These are phyloP conservation scores for Castanea mollissima DNA, from an alignment of 306 rosid genomes.

Conservation along the genomic window DNA sequence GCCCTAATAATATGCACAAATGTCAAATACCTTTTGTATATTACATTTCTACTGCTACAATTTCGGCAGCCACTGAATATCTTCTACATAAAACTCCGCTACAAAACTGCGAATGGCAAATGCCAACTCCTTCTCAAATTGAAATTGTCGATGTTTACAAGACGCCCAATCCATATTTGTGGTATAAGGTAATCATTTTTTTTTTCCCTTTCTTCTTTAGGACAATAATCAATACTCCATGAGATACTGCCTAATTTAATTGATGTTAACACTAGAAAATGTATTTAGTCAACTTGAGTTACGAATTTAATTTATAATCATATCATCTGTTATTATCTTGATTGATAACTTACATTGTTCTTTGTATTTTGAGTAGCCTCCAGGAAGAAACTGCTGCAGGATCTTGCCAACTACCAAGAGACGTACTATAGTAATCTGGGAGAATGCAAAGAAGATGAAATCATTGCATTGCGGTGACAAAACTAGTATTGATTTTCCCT, in stretches of 20 bases:
- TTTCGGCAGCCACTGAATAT: slow-evolving; percentile 24
- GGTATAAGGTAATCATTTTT: slow-evolving; percentile 55
- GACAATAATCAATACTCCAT: no score
- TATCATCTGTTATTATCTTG: background rate
- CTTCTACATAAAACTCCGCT: background rate
- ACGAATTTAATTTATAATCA: no score
- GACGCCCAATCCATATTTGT: slow-evolving; percentile 46
- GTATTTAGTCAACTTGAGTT: no score
- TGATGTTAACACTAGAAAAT: no score
- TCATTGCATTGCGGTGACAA: slow-evolving; percentile 32
- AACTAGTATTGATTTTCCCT: background rate
- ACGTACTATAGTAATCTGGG: slow-evolving; percentile 46
- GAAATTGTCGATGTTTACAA: slow-evolving; percentile 38
- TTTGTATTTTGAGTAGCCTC: slow-evolving; percentile 42
- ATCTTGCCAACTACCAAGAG: slow-evolving; percentile 33
- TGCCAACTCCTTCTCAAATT: slow-evolving; percentile 40
- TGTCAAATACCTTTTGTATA: slow-evolving; percentile 19
- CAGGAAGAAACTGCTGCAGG: slow-evolving; percentile 76
- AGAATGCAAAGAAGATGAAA: slow-evolving; percentile 52
- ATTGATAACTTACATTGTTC: background rate
- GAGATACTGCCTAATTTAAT: no score
- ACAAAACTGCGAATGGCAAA: slow-evolving; percentile 56
- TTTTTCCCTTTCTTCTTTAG: no score
- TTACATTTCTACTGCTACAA: background rate
- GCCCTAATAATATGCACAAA: slow-evolving; percentile 28